Evolutionary conservation across 129 eudicot genomes (phyloP).

Genomic region (Kitagawia praeruptora): DNA sequence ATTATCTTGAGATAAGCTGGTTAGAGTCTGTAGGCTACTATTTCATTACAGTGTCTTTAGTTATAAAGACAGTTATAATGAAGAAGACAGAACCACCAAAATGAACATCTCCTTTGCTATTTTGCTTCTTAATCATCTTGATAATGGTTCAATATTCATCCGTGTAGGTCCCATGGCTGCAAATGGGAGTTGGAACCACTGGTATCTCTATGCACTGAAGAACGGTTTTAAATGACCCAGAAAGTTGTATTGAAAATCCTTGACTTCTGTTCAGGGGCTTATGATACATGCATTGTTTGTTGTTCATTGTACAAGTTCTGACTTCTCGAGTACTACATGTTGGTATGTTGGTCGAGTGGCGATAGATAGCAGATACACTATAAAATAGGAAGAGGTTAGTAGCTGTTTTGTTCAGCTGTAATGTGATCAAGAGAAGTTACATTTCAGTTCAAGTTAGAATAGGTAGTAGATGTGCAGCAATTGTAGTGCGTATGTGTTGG

Average conservation of each 20-base stretch:
- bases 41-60: neutral
- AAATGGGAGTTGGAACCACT: constrained; percentile 20
- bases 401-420: neutral
- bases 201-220: neutral
- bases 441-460: neutral
- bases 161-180: constrained; percentile 25
- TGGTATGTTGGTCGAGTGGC: neutral
- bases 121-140: constrained; percentile 4
- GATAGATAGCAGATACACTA: neutral
- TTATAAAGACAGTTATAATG: neutral
- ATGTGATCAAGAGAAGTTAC: neutral
- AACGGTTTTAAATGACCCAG: neutral
- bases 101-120: neutral
- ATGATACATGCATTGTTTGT: neutral
- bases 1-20: neutral
- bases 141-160: constrained; percentile 7
- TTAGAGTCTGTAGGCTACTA: neutral
- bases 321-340: neutral
- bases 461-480: neutral
- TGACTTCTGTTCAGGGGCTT: constrained; percentile 1
- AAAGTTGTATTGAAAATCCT: neutral
- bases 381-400: neutral
- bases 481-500: neutral
- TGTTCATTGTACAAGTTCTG: neutral
- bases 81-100: neutral